Base-by-base conservation (phyloP, 108 stramenopile species). In the Cyclotella choctawhatcheeana region DNA sequence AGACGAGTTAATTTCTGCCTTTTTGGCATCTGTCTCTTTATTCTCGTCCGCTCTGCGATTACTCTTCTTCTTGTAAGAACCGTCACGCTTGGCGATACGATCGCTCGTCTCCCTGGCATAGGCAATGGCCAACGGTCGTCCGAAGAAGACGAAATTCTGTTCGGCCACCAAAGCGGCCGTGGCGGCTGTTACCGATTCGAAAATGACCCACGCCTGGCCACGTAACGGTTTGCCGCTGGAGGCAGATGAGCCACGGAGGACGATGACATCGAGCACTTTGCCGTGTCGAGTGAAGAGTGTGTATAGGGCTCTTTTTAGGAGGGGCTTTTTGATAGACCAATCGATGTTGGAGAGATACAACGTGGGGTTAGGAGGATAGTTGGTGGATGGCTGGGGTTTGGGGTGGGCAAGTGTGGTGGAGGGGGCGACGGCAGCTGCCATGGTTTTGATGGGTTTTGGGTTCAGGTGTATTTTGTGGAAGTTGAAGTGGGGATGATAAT, bases 271-370 rank as follows among this genome's bases (percentile, higher is more conserved):
- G 32, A 93, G 68, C n/a, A 92, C 90, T 82, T 94, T 93, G 20
- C 98, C 98, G 78, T 97, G 96, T 59, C 97, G 90, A 53, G 88
- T 93, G 83, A 97, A 97, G 54, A 97, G 82, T 44, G 91, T 74
- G 59, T 97, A 89, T 37, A 99, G 84, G 2, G 91, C 83, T 68
- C 96, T 89, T 88, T 91, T 89, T 40, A 99, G 86, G 54, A 90
- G 79, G 6, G 89, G 84, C 79, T 96, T 96, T 82, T 98, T 99
- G 73, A 99, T 84, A 69, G 97, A 97, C 93, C 97, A 97, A 66
- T 98, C 96, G 55, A 99, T 91, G 84, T 99, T 99, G 69, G 88
- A 85, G 8, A 97, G 69, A 74, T 99, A 99, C 4, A 99, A 82
- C 2, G 98, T 99, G 33, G 93, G 71, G 70, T 90, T 90, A 20